Evolutionary conservation across 805 yeast species (phyloP), one percentile per base, ranked within the genome.

Genomic region (Lipomyces oligophaga): DNA sequence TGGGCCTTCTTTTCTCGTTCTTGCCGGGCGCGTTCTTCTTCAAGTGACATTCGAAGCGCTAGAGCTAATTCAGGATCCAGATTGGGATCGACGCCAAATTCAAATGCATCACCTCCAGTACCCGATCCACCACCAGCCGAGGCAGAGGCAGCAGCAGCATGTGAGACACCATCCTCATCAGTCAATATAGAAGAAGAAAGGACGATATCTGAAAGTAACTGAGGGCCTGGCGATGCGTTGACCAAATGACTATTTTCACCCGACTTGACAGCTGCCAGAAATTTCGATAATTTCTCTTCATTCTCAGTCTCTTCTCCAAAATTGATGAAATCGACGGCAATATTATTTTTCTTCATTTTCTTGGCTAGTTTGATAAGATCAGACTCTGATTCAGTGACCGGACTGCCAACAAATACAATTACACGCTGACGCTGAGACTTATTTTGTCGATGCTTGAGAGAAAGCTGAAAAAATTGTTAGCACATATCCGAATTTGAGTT

Each of bases 51-150:
- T 63, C 97, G 80, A 61, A 93, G 77, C 0, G 97, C 98, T 73
- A 93, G 74, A 0, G 97, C 98, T 63, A 93, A 77, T 67, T 93
- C 98, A 26, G 97, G 97, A 61, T 93, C 98, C 80, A 87, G 83
- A 57, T 81, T 80, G 26, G 96, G 90, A 67, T 90, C 97, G 32
- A 78, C 78, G 42, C 81, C 83, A 61, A 82, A 75, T 47, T 80
- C 86, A 67, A 79, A 79, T 49, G 72, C 75, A 39, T 44, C 48
- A 7, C 38, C 38, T n/a, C n/a, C n/a, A n/a, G n/a, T n/a, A n/a
- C n/a, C n/a, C n/a, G n/a, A n/a, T 15, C 27, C 27, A 25, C 53
- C 61, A 22, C 72, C 77, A n/a, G 64, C 71, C 2, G 72, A 77
- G 16, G 72, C 77, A 36, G 63, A 64, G 13, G 62, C 68, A 31